Percentiles rank a stretch among this genome's conserved stretches.
These are phyloP conservation scores for Nemania sp. DNA, from an alignment of 2,329 filamentous ascomycete species.

Conservation along the genomic window DNA sequence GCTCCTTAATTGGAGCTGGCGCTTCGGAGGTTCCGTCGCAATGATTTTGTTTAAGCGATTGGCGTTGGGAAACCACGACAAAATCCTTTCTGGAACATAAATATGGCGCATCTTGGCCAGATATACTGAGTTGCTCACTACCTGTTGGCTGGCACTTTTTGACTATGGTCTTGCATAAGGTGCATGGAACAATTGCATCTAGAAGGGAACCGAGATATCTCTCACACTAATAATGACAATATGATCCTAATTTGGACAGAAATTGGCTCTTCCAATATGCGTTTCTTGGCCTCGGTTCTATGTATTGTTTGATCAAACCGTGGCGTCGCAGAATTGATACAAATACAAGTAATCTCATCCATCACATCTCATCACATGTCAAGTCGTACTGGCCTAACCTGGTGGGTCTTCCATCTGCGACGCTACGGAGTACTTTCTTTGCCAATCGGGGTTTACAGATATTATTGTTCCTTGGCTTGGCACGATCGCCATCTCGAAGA, in stretches of 20 bases:
- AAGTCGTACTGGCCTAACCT: no score
- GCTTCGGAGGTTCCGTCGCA: neutral
- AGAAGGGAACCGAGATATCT: neutral
- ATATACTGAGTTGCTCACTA: neutral
- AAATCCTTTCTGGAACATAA: conserved; percentile 2
- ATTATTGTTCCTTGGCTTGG: no score
- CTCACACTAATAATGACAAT: conserved; percentile 19
- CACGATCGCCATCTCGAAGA: no score
- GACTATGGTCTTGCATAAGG: neutral
- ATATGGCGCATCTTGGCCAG: neutral
- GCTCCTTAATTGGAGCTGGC: no score
- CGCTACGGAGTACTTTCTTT: no score
- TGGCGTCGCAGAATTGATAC: no score
- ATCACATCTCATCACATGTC: no score
- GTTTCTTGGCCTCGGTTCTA: neutral
- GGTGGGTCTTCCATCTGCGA: no score
- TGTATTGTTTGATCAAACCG: neutral
- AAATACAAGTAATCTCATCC: no score
- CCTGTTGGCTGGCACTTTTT: conserved; percentile 2
- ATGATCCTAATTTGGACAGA: neutral
- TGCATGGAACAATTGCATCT: neutral
- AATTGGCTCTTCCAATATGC: no score
- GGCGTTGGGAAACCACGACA: conserved; percentile 21
- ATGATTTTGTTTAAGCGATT: conserved; percentile 18
- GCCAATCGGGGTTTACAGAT: no score